Evolutionary conservation across 441 rosid genomes (phyloP).

Genomic region (Omphalea diandra): DNA sequence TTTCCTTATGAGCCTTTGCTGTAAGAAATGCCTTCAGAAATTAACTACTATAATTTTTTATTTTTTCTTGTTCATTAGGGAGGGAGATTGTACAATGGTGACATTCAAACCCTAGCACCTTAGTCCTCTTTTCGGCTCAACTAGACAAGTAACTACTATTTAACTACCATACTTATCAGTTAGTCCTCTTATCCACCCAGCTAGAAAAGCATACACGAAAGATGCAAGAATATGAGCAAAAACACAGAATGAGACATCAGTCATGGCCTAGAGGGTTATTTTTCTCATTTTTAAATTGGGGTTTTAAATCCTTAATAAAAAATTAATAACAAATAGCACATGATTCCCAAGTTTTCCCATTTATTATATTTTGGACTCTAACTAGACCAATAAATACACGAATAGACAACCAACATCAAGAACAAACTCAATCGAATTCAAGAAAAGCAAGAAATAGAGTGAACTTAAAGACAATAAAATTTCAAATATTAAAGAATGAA

Average conservation of each 20-base stretch:
- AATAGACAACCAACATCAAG: not conserved
- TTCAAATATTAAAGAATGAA: not conserved
- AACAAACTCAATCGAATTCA: not conserved
- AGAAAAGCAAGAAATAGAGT: not conserved
- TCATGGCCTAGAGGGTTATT: too few species aligned
- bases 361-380: not conserved
- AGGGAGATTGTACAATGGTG: too few species aligned
- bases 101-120: too few species aligned
- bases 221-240: not conserved
- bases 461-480: not conserved
- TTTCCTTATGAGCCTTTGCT: not conserved
- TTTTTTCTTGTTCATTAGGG: too few species aligned
- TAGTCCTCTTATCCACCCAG: not conserved
- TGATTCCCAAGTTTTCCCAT: not conserved
- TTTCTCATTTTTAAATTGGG: not conserved
- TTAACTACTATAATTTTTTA: not conserved
- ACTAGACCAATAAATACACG: not conserved
- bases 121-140: too few species aligned
- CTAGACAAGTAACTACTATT: too few species aligned
- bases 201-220: not conserved
- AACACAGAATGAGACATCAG: not conserved
- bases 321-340: too few species aligned
- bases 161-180: too few species aligned
- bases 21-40: not conserved
- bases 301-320: not conserved